Evolutionary conservation across 106 monocot species (phyloP), one percentile per base, ranked within the genome.

Genomic region (Ottelia alismoides): DNA sequence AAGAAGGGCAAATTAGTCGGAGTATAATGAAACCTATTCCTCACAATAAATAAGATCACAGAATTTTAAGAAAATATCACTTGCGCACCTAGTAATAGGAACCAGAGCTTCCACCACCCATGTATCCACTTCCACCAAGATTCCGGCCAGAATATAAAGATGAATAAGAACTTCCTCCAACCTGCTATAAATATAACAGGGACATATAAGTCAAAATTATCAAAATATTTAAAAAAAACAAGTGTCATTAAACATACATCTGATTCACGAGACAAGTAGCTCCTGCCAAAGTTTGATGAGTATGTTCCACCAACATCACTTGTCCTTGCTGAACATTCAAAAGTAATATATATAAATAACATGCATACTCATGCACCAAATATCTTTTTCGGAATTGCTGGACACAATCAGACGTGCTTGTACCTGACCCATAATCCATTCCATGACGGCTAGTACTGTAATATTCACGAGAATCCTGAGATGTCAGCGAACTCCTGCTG

Each of bases 11-110:
- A 48, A 10, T n/a, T 17, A 3, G 2, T 48, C 3, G 16, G 21
- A 18, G 16, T n/a, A 20, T 48, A 2, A 48, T 48, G 47, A 48
- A 10, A 3, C 21, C 47, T 48, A 48, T 17, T 12, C 47, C 47
- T 17, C 17, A 20, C 21, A 20, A 16, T 24, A 27, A 51, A 21
- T 1, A 28, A n/a, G 1, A 24, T 0, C 25, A 28, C 0, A 31
- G 54, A 19, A 1, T 1, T 59, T 23, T 22, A 20, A 51, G 63
- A 3, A 47, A 30, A 30, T 52, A 22, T 0, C 31, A 23, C 11
- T 47, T n/a, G n/a, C 20, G 60, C 57, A 87, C 82, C 87, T 82
- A 88, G 54, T 88, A 88, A 65, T 88, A 88, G 50, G 78, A 78
- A 31, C 82, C 70, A 43, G 87, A 78, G 26, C 82, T 72, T 55